Percentiles rank a stretch among this genome's conserved stretches.
Conservation (phyloP, 1,284 basidiomycete genomes). For the Schizophyllum amplum region DNA sequence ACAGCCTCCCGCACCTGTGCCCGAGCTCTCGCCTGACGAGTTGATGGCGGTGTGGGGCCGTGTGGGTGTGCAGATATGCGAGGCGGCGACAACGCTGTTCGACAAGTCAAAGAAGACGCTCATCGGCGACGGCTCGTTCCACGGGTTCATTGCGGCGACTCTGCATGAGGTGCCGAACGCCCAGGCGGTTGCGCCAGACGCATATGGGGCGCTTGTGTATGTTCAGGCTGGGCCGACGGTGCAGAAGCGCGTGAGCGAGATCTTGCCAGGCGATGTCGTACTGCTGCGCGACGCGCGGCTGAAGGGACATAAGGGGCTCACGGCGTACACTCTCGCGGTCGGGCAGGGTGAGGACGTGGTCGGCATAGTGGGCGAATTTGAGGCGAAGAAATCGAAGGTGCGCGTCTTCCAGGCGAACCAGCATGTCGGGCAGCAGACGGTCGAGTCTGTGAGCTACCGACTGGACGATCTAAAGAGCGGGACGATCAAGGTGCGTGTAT, state of each 20-base stretch:
- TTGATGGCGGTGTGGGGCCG: conserved; percentile 64
- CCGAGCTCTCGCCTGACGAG: conserved; percentile 45
- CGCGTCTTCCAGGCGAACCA: conserved; percentile 76
- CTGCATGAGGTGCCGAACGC: conserved; percentile 55
- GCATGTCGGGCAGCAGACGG: conserved; percentile 66
- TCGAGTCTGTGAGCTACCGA: conserved; percentile 78
- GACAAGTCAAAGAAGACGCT: conserved; percentile 70
- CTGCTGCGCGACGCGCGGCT: conserved; percentile 72
- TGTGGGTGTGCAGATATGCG: conserved; percentile 68
- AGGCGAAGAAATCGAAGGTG: conserved; percentile 80
- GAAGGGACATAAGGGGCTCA: conserved; percentile 82
- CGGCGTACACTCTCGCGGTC: conserved; percentile 59
- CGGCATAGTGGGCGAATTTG: conserved; percentile 76
- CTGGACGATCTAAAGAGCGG: conserved; percentile 88
- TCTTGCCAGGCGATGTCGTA: conserved; percentile 81
- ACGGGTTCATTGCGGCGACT: conserved; percentile 67
- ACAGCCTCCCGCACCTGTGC: conserved; percentile 9
- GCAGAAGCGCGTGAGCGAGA: conserved; percentile 67
- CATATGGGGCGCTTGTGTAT: conserved; percentile 72
- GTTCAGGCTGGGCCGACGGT: conserved; percentile 61
- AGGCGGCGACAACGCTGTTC: conserved; percentile 57
- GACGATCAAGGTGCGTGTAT: conserved; percentile 52
- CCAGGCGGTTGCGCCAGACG: conserved; percentile 22
- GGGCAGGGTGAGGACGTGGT: conserved; percentile 59
- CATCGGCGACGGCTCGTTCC: conserved; percentile 77